Evolutionary conservation across 345 rosid species (phyloP), one percentile per base, ranked within the genome.

Genomic region (Syzygium aqueum): DNA sequence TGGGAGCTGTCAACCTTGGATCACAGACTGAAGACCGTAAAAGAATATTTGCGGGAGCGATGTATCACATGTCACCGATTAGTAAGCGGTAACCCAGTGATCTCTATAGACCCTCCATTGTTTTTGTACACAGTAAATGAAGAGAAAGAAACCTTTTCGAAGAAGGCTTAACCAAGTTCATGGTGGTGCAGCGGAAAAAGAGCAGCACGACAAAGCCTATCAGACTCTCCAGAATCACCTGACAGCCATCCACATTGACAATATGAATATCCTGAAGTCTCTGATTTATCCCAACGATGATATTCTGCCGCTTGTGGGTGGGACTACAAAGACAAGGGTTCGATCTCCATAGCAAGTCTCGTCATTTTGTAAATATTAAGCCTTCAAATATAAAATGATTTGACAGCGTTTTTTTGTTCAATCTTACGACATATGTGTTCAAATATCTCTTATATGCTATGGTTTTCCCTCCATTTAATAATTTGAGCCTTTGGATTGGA

Each of bases 181-280:
- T 67, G 52, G 22, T 84, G 56, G n/a, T 51, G 89, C 94, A 97
- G 99, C 90, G 51, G 97, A 92, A 53, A 94, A 87, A 92, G 94
- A 86, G 92, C 88, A 91, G 87, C 2, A 21, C 89, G 51, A 30
- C 3, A 98, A 94, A 87, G 67, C 93, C 33, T 94, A 89, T 85
- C 92, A 91, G 87, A 51, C 87, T 86, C 93, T 96, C 53, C 78
- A 87, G 67, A 90, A 90, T 85, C 93, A 95, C 37, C 90, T 94
- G 46, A 94, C 93, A 9, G 91, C 86, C 49, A 86, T 89, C 61
- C 97, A 95, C 89, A 93, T 92, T 51, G 99, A 96, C 91, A 97
- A 96, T 93, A 91, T 95, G 96, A 93, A 92, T 93, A 86, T 96
- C 87, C 95, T 97, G 53, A 93, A 90, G 93, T 94, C 94, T 89